Percentiles rank a stretch among this genome's conserved stretches.
Evolutionary conservation across 1,284 basidiomycete species (phyloP).

Genomic region (Trametes pubescens): DNA sequence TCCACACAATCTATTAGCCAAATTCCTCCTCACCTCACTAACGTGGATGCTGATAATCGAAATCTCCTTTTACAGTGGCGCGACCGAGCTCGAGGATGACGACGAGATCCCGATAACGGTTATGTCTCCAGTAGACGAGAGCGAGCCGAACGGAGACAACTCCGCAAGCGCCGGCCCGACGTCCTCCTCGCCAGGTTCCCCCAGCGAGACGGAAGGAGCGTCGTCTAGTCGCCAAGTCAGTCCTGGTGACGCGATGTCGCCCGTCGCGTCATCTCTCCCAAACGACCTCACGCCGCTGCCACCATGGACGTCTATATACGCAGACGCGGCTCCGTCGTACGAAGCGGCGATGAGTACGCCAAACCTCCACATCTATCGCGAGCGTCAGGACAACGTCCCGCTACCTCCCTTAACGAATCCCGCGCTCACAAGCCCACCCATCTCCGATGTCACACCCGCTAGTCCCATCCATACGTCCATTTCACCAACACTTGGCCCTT

Average conservation of each 20-base stretch:
- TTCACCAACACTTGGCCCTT: too few species aligned
- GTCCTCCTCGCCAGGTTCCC: constrained; percentile 11
- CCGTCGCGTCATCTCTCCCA: constrained; percentile 19
- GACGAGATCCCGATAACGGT: constrained; percentile 29
- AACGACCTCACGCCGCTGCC: neutral
- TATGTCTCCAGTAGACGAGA: constrained; percentile 30
- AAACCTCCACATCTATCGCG: constrained; percentile 12
- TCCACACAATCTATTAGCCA: neutral
- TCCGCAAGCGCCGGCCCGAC: constrained; percentile 3
- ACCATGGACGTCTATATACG: constrained; percentile 5
- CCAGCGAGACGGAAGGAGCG: constrained; percentile 1
- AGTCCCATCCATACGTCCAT: too few species aligned
- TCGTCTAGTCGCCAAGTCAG: constrained; percentile 14
- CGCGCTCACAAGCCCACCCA: neutral
- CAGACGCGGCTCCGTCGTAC: constrained; percentile 30
- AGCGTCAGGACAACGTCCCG: constrained; percentile 11
- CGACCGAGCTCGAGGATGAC: constrained; percentile 30
- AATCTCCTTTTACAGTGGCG: constrained; percentile 19
- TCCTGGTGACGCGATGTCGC: constrained; percentile 4
- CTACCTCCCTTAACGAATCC: constrained; percentile 19
- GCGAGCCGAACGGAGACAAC: constrained; percentile 12
- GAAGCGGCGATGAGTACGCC: constrained; percentile 30
- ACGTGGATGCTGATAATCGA: neutral
- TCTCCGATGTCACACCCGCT: neutral
- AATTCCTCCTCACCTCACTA: neutral